Evolutionary conservation across 371 early-diverging fungal genomes (phyloP).

Genomic region (Funneliformis caledonium): DNA sequence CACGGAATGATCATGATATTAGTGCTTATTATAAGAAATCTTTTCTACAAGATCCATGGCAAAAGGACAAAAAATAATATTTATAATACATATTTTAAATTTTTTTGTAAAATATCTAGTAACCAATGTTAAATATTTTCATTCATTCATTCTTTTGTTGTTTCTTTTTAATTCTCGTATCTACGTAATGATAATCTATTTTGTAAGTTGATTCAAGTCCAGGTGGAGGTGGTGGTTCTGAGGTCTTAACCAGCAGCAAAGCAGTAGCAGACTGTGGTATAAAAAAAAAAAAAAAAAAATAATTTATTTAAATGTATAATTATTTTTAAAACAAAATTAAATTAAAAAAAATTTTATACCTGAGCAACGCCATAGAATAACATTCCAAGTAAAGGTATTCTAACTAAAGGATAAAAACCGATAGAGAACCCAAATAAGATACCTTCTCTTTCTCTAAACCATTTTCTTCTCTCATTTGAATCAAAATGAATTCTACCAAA

Average conservation of each 20-base stretch:
- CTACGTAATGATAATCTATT: slow-evolving; percentile 18
- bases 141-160: background rate
- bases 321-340: background rate
- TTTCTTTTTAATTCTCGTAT: slow-evolving; percentile 28
- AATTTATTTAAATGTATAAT: background rate
- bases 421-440: slow-evolving; percentile 67
- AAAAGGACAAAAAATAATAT: background rate
- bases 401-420: slow-evolving; percentile 52
- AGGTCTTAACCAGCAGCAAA: slow-evolving; percentile 28
- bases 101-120: background rate
- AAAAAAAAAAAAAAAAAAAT: background rate
- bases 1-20: background rate
- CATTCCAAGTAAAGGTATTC: slow-evolving; percentile 38
- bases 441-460: slow-evolving; percentile 68
- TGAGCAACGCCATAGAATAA: slow-evolving; percentile 39
- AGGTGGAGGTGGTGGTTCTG: slow-evolving; percentile 39
- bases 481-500: slow-evolving; percentile 63
- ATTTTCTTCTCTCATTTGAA: slow-evolving; percentile 56
- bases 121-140: background rate
- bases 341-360: slow-evolving; percentile 1
- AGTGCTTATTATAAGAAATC: slow-evolving; percentile 8
- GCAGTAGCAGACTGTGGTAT: slow-evolving; percentile 34
- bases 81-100: too few relatives aligned
- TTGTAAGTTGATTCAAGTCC: background rate
- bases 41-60: slow-evolving; percentile 7